Conservation (phyloP, 2,329 filamentous ascomycete species). For the Fusarium lyarnte region DNA sequence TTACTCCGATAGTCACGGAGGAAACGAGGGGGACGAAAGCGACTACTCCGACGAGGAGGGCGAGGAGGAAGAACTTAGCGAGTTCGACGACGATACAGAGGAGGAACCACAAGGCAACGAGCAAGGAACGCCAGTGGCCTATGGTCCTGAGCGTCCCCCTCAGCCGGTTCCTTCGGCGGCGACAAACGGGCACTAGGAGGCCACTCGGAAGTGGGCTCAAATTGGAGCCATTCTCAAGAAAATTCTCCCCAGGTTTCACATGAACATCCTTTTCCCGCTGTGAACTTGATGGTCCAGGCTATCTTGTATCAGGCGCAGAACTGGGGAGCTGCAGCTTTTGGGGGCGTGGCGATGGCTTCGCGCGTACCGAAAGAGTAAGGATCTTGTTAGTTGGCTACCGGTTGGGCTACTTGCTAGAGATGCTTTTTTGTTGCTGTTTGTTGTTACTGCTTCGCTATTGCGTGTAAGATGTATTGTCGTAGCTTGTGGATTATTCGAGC, state of each 20-base stretch:
- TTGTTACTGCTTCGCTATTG: constrained; percentile 28
- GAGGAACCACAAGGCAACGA: constrained; percentile 56
- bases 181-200: constrained; percentile 57
- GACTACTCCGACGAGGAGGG: constrained; percentile 73
- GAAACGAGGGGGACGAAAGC: constrained; percentile 65
- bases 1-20: constrained; percentile 64
- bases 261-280: background rate
- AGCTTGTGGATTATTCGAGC: constrained; percentile 40
- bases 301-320: constrained; percentile 3
- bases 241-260: background rate
- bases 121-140: constrained; percentile 52
- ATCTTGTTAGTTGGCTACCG: constrained; percentile 26
- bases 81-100: constrained; percentile 71
- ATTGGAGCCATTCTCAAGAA: constrained; percentile 11
- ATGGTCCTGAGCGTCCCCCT: constrained; percentile 61
- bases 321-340: constrained; percentile 11
- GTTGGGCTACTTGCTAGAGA: constrained; percentile 30
- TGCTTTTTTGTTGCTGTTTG: constrained; percentile 33
- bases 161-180: constrained; percentile 47
- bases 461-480: constrained; percentile 42
- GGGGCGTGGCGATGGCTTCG: constrained; percentile 4
- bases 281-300: background rate
- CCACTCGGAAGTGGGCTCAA: constrained; percentile 30
- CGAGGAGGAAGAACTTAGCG: constrained; percentile 69
- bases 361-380: background rate